Evolutionary conservation across 2,329 filamentous ascomycete species (phyloP).

Genomic region (Aureobasidium lini): DNA sequence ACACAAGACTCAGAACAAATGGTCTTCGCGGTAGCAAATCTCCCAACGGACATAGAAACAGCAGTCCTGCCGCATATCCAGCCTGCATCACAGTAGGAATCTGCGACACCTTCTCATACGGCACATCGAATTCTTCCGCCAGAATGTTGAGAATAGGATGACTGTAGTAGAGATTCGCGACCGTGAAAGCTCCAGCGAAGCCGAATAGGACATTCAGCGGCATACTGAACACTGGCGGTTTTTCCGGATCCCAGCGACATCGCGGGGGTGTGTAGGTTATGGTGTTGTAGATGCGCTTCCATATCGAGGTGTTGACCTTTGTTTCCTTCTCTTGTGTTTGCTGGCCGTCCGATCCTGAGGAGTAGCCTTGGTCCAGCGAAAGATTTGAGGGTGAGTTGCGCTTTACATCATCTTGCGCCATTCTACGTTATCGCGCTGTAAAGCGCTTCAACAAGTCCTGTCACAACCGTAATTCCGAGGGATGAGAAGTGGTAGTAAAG

Average conservation of each 20-base stretch:
- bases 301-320: slow-evolving; percentile 16
- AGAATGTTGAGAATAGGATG: slow-evolving; percentile 73
- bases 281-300: slow-evolving; percentile 21
- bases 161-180: slow-evolving; percentile 75
- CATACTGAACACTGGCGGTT: slow-evolving; percentile 61
- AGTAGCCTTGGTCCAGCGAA: slow-evolving; percentile 2
- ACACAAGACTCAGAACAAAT: slow-evolving; percentile 57
- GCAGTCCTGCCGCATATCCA: slow-evolving; percentile 65
- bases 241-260: slow-evolving; percentile 60
- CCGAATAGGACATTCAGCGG: slow-evolving; percentile 64
- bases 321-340: not conserved
- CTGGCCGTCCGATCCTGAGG: not conserved
- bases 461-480: not conserved
- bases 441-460: not conserved
- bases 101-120: slow-evolving; percentile 57
- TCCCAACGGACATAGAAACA: slow-evolving; percentile 69
- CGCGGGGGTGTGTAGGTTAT: slow-evolving; percentile 55
- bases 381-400: not conserved
- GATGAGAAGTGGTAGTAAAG: no score
- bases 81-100: slow-evolving; percentile 73
- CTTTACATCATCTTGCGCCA: slow-evolving; percentile 1
- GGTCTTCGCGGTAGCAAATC: slow-evolving; percentile 60
- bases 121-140: slow-evolving; percentile 61
- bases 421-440: not conserved
- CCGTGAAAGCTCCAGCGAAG: slow-evolving; percentile 59